Evolutionary conservation across 2,329 filamentous ascomycete genomes (phyloP).

Genomic region (Cadophora sp.): DNA sequence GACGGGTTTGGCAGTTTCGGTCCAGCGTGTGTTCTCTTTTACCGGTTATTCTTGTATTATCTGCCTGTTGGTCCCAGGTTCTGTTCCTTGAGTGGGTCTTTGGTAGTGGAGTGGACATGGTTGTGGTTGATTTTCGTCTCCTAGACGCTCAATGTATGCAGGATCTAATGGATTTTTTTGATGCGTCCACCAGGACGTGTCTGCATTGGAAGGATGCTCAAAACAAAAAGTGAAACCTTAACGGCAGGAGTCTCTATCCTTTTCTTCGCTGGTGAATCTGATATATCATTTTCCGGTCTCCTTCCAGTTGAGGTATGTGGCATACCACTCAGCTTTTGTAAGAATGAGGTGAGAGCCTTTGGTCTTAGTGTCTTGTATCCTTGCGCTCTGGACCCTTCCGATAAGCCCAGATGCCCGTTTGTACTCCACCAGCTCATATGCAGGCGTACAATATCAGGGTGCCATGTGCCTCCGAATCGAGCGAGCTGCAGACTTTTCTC

Average conservation of each 20-base stretch:
- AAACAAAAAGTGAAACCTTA: slow-evolving; percentile 13
- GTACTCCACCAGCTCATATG: slow-evolving; percentile 4
- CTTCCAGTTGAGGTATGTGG: background rate
- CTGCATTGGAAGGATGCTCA: slow-evolving; percentile 23
- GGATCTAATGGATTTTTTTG: slow-evolving; percentile 18
- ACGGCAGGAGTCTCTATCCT: slow-evolving; percentile 10
- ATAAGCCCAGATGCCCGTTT: slow-evolving; percentile 3
- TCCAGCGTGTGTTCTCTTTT: slow-evolving; percentile 7
- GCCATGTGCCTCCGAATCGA: background rate
- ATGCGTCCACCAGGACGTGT: slow-evolving; percentile 22
- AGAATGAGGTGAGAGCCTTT: background rate
- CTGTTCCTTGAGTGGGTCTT: background rate
- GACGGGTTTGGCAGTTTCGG: background rate
- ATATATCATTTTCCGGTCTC: slow-evolving; percentile 19
- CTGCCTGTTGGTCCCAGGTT: background rate
- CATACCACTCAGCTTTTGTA: slow-evolving; percentile 8
- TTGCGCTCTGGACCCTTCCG: background rate
- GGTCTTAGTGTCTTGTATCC: background rate
- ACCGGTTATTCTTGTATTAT: background rate
- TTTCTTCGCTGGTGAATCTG: slow-evolving; percentile 19
- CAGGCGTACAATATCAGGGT: background rate
- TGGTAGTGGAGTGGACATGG: background rate
- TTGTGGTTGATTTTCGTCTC: slow-evolving; percentile 8
- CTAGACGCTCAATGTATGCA: slow-evolving; percentile 16
- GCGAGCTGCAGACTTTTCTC: background rate